Evolutionary conservation across 2,329 filamentous ascomycete species (phyloP).

Genomic region (Fusarium sp.): DNA sequence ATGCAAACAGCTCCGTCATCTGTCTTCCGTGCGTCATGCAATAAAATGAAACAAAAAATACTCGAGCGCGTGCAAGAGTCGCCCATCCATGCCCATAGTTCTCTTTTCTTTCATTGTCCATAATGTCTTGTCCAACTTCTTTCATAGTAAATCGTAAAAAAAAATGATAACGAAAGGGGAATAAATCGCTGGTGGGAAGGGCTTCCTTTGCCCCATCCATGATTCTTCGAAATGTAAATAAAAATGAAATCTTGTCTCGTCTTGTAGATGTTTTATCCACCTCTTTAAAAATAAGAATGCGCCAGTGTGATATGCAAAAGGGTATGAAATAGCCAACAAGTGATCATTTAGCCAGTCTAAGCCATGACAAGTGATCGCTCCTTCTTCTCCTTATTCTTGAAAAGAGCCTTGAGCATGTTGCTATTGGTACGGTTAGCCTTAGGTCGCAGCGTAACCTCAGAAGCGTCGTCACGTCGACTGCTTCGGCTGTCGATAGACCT

Average conservation of each 20-base stretch:
- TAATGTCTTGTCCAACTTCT: background rate
- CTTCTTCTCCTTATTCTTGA: conserved; percentile 65
- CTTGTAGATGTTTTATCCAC: conserved; percentile 12
- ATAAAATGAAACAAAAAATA: conserved; percentile 1
- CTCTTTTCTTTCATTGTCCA: background rate
- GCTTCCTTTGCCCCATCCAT: conserved; percentile 28
- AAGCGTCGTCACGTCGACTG: conserved; percentile 48
- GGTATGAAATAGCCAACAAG: background rate
- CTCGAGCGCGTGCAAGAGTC: conserved; percentile 28
- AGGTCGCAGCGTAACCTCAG: conserved; percentile 55
- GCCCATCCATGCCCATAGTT: background rate
- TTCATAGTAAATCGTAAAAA: conserved; percentile 19
- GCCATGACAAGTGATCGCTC: conserved; percentile 50
- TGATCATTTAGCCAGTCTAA: conserved; percentile 19
- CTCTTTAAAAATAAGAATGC: conserved; percentile 27
- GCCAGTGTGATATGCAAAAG: conserved; percentile 23
- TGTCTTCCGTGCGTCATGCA: conserved; percentile 37
- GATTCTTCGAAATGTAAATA: conserved; percentile 11
- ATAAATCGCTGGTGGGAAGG: conserved; percentile 33
- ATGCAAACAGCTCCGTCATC: conserved; percentile 38
- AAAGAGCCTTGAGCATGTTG: conserved; percentile 69
- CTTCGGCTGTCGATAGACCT: conserved; percentile 53
- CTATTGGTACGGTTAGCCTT: conserved; percentile 59
- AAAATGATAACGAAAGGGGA: background rate
- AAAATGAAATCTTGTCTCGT: conserved; percentile 18